A percentile compares a stretch with the other conserved stretches of the same genome.
phyloP scores from a whole-genome alignment of 139 green algal species.

The Coccomyxa sp. region DNA sequence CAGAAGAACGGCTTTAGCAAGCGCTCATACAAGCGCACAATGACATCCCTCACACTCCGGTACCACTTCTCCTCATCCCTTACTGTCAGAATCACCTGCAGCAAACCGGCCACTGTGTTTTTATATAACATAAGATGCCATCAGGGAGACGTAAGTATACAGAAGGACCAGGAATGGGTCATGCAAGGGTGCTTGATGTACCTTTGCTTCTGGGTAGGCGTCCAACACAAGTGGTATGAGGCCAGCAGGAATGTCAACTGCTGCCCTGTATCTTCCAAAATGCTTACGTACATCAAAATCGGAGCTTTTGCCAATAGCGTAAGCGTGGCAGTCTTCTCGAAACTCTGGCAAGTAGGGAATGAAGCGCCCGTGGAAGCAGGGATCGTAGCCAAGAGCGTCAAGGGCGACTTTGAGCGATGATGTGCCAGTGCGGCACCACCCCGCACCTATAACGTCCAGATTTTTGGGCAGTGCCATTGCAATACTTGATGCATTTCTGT shows the following conservation, averaged over 20 bases:
- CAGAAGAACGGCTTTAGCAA: background rate
- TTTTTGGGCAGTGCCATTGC: too few relatives aligned
- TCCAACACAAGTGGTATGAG: background rate
- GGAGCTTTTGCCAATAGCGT: background rate
- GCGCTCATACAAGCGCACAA: background rate
- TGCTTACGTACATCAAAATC: background rate
- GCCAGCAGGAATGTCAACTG: background rate
- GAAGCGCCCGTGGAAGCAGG: slow-evolving; percentile 4
- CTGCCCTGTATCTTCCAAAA: background rate
- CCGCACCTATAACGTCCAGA: background rate
- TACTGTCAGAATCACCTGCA: slow-evolving; percentile 2
- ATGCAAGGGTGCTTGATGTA: background rate
- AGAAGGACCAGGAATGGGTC: background rate
- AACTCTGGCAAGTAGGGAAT: background rate
- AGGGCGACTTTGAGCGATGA: background rate
- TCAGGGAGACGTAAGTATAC: too few relatives aligned
- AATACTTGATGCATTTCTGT: too few relatives aligned
- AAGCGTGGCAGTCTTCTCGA: background rate
- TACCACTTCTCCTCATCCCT: background rate
- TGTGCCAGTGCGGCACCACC: background rate
- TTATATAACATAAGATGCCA: too few relatives aligned
- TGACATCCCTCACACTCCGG: background rate
- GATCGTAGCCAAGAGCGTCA: background rate
- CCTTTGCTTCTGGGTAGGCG: background rate
- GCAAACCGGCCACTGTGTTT: too few relatives aligned